A percentile compares a stretch with the other conserved stretches of the same genome.
These are phyloP conservation scores for Zasmidium cellare DNA, from an alignment of 2,329 filamentous ascomycete species.

Conservation along the genomic window DNA sequence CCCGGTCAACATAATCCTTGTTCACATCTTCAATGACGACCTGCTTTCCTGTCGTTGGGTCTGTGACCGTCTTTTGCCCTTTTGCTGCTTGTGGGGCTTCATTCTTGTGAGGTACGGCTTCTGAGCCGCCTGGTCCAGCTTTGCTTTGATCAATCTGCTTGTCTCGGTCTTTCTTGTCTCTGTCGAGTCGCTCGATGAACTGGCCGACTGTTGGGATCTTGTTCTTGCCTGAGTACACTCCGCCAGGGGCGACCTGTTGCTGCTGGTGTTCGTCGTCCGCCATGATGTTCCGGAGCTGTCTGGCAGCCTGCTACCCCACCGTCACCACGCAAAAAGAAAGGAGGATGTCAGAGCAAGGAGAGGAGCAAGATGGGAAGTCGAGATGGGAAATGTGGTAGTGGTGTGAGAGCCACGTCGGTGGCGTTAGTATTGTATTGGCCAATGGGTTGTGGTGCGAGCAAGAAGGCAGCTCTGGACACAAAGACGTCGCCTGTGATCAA, in stretches of 20 bases:
- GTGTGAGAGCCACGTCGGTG: background rate
- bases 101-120: conserved; percentile 49
- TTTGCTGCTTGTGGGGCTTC: conserved; percentile 46
- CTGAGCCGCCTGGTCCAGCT: conserved; percentile 34
- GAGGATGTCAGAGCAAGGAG: background rate
- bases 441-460: background rate
- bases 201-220: conserved; percentile 84
- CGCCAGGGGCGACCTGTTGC: conserved; percentile 42
- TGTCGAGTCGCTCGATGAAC: conserved; percentile 77
- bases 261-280: conserved; percentile 16
- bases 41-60: conserved; percentile 83
- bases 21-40: conserved; percentile 84
- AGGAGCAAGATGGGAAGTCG: background rate
- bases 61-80: conserved; percentile 66
- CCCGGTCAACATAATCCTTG: conserved; percentile 66
- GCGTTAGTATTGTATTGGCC: background rate
- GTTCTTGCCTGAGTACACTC: conserved; percentile 78
- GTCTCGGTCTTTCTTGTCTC: conserved; percentile 75
- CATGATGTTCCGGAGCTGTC: conserved; percentile 4
- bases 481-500: background rate
- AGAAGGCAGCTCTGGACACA: background rate
- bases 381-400: background rate
- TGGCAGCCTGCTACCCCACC: background rate
- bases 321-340: background rate
- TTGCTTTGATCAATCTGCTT: conserved; percentile 60